Base-by-base conservation (phyloP, 2,329 filamentous ascomycete species). In the Claviceps fusiformis region DNA sequence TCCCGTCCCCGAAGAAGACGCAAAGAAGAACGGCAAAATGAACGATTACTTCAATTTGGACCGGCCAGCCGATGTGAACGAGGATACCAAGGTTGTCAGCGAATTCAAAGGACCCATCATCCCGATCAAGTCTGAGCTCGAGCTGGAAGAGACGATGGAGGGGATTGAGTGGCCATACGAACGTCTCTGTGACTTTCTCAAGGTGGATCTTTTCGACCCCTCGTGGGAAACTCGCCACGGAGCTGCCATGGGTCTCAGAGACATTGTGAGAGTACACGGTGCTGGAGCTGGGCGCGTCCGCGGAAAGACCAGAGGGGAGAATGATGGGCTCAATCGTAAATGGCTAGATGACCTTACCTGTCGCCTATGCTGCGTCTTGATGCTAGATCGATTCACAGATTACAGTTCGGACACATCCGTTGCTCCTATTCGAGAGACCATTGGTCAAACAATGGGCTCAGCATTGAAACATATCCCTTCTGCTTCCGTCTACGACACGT, bases 381-480 rank as follows among this genome's bases (percentile, higher is more conserved):
- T 98, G 84, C 82, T 98, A 17, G 93, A 98, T 71, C 85, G 91
- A 54, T 98, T 98, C 66, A 95, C 91, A 55, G 93, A 98, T 66
- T 98, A 96, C 72, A 93, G 95, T 57, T 95, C 91, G 5, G 93
- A 98, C 68, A 98, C 89, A 54, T 95, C 95, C 0, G 90, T 98
- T 45, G 93, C 93, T 0, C 93, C 93, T 0, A 96, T 98, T 59
- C 80, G 93, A 60, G 93, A 98, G 72, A 95, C 91, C 0, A 88
- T 95, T 45, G 93, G 93, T 49, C 93, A 98, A 70, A 92, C 91
- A 2, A 76, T 98, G 15, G 95, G 92, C 62, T 89, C 92, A 13
- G 82, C 95, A 15, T 74, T 98, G 54, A 89, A 88, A 60, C 89
- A 95, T 67, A 78, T 98, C 7, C 84, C 89, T 0, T 75, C 85